phyloP scores from a whole-genome alignment of 441 rosid genomes.

The Raphanus hybrid region DNA sequence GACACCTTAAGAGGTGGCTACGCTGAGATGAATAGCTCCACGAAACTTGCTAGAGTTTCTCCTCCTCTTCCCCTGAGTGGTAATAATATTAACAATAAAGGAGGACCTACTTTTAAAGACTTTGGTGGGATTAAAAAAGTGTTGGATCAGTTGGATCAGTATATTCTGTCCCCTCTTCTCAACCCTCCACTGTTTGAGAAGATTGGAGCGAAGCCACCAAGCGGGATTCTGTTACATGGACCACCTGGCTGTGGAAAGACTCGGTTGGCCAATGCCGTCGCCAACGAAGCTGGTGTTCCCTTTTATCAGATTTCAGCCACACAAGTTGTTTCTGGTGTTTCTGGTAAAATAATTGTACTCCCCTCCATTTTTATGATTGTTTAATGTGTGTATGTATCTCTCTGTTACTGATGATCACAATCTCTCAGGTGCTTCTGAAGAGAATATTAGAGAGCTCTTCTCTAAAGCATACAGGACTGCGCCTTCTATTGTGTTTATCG shows the following conservation, averaged over 20 bases:
- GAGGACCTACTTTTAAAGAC: slow-evolving; percentile 75
- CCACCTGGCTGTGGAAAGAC: slow-evolving; percentile 99
- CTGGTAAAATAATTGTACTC: slow-evolving; percentile 45
- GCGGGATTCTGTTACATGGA: slow-evolving; percentile 85
- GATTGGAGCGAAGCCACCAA: slow-evolving; percentile 77
- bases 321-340: slow-evolving; percentile 83
- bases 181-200: slow-evolving; percentile 65
- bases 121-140: slow-evolving; percentile 75
- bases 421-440: slow-evolving; percentile 81
- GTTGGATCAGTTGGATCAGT: slow-evolving; percentile 76
- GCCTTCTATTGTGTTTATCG: slow-evolving; percentile 91
- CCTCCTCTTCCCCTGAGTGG: too few relatives aligned
- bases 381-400: not conserved
- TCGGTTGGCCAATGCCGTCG: slow-evolving; percentile 85
- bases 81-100: slow-evolving; percentile 34
- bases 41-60: too few relatives aligned
- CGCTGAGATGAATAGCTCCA: slow-evolving; percentile 36
- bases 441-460: slow-evolving; percentile 82
- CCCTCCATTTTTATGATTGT: too few relatives aligned
- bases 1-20: slow-evolving; percentile 59
- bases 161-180: slow-evolving; percentile 73
- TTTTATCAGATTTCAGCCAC: slow-evolving; percentile 89
- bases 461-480: slow-evolving; percentile 79
- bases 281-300: slow-evolving; percentile 85
- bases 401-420: too few relatives aligned